Evolutionary conservation across 2,329 filamentous ascomycete species (phyloP).

Genomic region (Amesomyces nigricolor): DNA sequence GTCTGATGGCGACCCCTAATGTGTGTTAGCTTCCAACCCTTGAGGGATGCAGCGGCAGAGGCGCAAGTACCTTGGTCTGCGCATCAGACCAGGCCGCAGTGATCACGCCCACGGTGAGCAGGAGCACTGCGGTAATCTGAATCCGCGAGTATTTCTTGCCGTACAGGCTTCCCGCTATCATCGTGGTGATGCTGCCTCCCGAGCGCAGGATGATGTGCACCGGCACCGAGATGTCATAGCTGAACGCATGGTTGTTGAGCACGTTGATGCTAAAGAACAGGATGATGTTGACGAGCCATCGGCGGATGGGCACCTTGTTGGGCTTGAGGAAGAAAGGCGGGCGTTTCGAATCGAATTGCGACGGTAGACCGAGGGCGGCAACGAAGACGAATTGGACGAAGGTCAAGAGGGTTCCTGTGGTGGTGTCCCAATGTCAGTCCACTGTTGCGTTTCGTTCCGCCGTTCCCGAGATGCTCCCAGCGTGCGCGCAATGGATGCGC

Average conservation of each 20-base stretch:
- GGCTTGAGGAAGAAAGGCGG: conserved; percentile 67
- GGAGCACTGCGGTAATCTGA: conserved; percentile 73
- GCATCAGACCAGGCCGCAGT: conserved; percentile 87
- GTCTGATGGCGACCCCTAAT: conserved; percentile 25
- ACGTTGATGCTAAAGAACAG: conserved; percentile 93
- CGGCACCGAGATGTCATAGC: conserved; percentile 92
- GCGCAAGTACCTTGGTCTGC: conserved; percentile 62
- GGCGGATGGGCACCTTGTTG: conserved; percentile 73
- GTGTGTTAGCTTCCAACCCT: conserved; percentile 26
- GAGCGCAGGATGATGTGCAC: conserved; percentile 95
- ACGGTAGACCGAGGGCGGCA: conserved; percentile 68
- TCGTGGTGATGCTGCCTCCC: conserved; percentile 92
- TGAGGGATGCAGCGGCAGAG: not conserved
- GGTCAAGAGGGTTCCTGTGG: conserved; percentile 70
- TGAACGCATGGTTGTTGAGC: conserved; percentile 95
- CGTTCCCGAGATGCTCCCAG: not conserved
- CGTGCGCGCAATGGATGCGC: not conserved
- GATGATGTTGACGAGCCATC: conserved; percentile 83
- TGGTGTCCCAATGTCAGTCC: conserved; percentile 3
- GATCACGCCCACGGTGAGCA: conserved; percentile 82
- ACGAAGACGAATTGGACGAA: conserved; percentile 88
- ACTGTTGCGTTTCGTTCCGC: not conserved
- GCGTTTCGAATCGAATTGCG: conserved; percentile 63
- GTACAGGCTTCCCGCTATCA: conserved; percentile 80
- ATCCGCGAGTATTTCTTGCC: conserved; percentile 78